Percentiles rank a stretch among this genome's conserved stretches.
phyloP scores from a whole-genome alignment of 495 filamentous ascomycete species.

The Astrothelium subdiscretum region DNA sequence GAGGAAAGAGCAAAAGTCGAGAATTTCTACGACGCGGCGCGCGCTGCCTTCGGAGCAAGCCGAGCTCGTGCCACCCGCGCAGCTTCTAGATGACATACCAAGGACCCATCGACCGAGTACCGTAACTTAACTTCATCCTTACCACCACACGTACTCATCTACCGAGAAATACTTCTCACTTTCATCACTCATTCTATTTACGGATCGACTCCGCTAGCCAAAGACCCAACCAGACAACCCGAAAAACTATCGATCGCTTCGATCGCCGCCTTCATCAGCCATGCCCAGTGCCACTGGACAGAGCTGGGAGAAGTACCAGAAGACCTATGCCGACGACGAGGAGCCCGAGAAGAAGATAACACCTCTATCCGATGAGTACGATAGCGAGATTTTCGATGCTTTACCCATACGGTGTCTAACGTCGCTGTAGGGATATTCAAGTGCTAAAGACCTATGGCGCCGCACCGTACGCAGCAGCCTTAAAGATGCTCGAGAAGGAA shows the following conservation, averaged over 20 bases:
- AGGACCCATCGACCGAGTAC: too few relatives aligned
- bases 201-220: not conserved
- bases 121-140: not conserved
- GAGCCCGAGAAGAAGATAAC: constrained; percentile 99
- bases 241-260: not conserved
- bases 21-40: not conserved
- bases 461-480: constrained; percentile 78
- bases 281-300: constrained; percentile 88
- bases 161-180: not conserved
- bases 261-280: constrained; percentile 18
- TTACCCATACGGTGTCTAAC: constrained; percentile 12
- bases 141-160: not conserved
- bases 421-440: constrained; percentile 71
- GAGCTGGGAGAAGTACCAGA: constrained; percentile 97
- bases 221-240: not conserved
- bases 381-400: constrained; percentile 12
- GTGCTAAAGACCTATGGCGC: constrained; percentile 98
- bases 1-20: not conserved
- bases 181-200: not conserved
- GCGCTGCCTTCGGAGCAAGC: not conserved
- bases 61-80: not conserved
- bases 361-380: constrained; percentile 88
- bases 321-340: constrained; percentile 93
- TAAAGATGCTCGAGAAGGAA: constrained; percentile 95
- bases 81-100: not conserved